phyloP scores from a whole-genome alignment of 805 yeast species.

The Lipomyces yamanashiensis region DNA sequence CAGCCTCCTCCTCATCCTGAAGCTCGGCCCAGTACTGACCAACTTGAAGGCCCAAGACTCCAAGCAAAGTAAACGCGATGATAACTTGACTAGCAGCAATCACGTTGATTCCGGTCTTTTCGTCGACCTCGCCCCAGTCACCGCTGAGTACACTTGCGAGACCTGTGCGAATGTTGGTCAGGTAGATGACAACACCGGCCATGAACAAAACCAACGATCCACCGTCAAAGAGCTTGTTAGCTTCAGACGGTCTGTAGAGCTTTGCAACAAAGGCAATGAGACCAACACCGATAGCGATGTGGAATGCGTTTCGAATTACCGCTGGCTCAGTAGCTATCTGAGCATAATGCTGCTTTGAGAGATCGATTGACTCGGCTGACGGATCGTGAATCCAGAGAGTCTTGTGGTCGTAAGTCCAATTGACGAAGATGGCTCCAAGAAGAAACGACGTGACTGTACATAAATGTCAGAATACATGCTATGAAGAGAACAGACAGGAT shows the following conservation, averaged over 20 bases:
- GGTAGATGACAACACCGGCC: slow-evolving; percentile 73
- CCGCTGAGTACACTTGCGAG: slow-evolving; percentile 68
- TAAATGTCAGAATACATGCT: not conserved
- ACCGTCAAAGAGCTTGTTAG: slow-evolving; percentile 86
- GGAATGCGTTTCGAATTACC: slow-evolving; percentile 64
- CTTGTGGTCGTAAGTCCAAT: slow-evolving; percentile 79
- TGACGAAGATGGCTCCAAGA: slow-evolving; percentile 76
- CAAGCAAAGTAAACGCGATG: slow-evolving; percentile 69
- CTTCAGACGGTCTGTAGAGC: slow-evolving; percentile 85
- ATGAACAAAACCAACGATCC: slow-evolving; percentile 78
- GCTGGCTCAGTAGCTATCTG: slow-evolving; percentile 71
- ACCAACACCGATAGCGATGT: slow-evolving; percentile 65
- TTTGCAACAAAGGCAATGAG: slow-evolving; percentile 73
- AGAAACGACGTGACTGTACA: slow-evolving; percentile 66
- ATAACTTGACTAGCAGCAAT: slow-evolving; percentile 87
- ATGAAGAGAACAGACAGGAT: not conserved
- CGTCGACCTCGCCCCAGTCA: slow-evolving; percentile 93
- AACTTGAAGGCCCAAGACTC: slow-evolving; percentile 82
- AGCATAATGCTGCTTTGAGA: slow-evolving; percentile 73
- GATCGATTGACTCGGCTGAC: slow-evolving; percentile 58
- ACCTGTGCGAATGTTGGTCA: slow-evolving; percentile 86
- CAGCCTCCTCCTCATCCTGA: slow-evolving; percentile 44
- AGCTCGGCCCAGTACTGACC: slow-evolving; percentile 87
- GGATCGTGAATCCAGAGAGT: slow-evolving; percentile 68
- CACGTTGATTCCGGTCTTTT: slow-evolving; percentile 83